Evolutionary conservation across 306 rosid species (phyloP), one percentile per base, ranked within the genome.

Genomic region (Fagus sylvatica): DNA sequence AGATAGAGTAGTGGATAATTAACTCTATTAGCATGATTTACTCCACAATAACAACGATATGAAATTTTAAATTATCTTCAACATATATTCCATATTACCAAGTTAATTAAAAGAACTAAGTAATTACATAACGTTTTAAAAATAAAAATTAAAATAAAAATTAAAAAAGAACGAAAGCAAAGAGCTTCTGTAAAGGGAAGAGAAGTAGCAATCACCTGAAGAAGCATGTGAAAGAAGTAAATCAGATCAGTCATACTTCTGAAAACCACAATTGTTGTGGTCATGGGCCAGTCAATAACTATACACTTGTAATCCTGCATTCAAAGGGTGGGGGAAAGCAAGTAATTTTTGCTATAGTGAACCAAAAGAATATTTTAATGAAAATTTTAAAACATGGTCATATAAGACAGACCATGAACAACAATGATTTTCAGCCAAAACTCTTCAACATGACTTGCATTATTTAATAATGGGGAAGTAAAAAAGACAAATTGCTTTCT

Each of bases 211-310:
- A 13, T 9, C 85, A 93, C 97, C 93, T 92, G 95, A 43, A 94
- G 95, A 84, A 94, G 87, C 55, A 94, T 89, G 84, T 94, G 86
- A 51, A 94, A 74, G 37, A 90, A 74, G 84, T 85, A 88, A 51
- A 92, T 65, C 34, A 88, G 1, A 92, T 94, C 98, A 53, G 88
- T 89, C 40, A 94, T 6, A 90, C 93, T 89, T 89, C 98, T 81
- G 61, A 94, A 17, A 41, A 56, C 69, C 82, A 92, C 97, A 65
- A 94, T 79, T 17, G 76, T 49, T 28, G 37, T 84, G 59, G 91
- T 81, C 78, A 86, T 34, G 5, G 76, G n/a, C 86, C 65, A 9
- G 80, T 88, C 15, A 53, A 94, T 69, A 72, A 64, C 71, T 46
- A 92, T 90, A 74, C 97, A 94, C 56, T 70, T 89, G 2, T 66